Conservation (phyloP, 306 rosid species). For the Dryas alaskensis region DNA sequence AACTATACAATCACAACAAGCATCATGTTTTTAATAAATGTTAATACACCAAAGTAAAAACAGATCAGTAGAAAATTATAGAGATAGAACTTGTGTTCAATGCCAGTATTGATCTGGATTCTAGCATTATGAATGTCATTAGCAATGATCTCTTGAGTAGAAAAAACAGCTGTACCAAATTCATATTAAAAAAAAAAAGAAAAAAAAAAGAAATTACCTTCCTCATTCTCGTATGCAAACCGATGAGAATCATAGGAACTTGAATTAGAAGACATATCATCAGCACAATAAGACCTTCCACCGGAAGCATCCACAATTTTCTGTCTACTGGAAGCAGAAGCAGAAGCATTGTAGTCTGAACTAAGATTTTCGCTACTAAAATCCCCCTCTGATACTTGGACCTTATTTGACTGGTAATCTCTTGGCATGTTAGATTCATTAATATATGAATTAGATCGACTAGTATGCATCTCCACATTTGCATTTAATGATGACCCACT, state of each 20-base stretch:
- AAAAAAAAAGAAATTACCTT: conserved; percentile 37
- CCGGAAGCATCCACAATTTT: conserved; percentile 17
- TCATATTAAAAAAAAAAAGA: not conserved
- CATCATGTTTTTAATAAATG: not conserved
- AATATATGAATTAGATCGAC: conserved; percentile 24
- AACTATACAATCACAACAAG: not conserved
- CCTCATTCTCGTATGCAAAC: conserved; percentile 20
- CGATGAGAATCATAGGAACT: conserved; percentile 19
- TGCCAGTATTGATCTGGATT: not conserved
- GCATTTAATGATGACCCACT: conserved; percentile 19
- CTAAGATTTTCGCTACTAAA: conserved; percentile 17
- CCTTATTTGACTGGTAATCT: conserved; percentile 33
- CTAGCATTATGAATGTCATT: not conserved
- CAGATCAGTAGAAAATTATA: not conserved
- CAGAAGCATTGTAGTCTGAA: conserved; percentile 32
- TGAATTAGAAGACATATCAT: conserved; percentile 28
- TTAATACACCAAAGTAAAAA: conserved; percentile 3
- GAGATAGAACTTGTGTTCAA: not conserved
- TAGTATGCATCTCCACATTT: conserved; percentile 26
- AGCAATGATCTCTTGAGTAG: not conserved
- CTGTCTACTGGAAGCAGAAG: conserved; percentile 32
- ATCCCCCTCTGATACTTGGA: conserved; percentile 30
- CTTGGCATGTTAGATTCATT: conserved; percentile 29
- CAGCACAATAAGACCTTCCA: conserved; percentile 28
- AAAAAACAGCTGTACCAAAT: not conserved